Evolutionary conservation across 2,329 filamentous ascomycete species (phyloP).

Genomic region (Fusarium sp.): DNA sequence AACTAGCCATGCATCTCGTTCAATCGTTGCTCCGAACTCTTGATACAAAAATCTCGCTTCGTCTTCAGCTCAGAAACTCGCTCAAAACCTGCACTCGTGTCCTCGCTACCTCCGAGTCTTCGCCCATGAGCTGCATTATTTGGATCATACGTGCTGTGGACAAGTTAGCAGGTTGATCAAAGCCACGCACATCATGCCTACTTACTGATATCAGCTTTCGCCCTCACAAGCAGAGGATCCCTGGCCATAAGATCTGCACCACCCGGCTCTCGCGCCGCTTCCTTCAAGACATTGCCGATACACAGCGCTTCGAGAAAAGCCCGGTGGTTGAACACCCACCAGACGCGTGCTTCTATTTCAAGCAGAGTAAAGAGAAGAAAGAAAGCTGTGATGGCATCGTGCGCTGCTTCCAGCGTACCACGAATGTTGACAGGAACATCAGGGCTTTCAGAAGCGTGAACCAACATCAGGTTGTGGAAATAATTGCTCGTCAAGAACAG

Average conservation of each 20-base stretch:
- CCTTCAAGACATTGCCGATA: slow-evolving; percentile 68
- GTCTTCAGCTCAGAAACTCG: slow-evolving; percentile 55
- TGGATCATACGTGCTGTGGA: slow-evolving; percentile 67
- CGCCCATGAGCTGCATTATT: slow-evolving; percentile 68
- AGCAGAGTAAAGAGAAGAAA: slow-evolving; percentile 77
- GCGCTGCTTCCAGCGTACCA: slow-evolving; percentile 76
- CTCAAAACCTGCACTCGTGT: slow-evolving; percentile 67
- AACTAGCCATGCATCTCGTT: slow-evolving; percentile 7
- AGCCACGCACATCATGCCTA: neutral
- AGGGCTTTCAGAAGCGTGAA: slow-evolving; percentile 74
- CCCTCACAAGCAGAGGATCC: slow-evolving; percentile 69
- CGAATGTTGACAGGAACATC: slow-evolving; percentile 72
- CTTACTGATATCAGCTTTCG: slow-evolving; percentile 68
- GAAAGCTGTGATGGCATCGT: slow-evolving; percentile 77
- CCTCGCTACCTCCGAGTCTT: slow-evolving; percentile 66
- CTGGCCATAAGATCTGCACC: slow-evolving; percentile 57
- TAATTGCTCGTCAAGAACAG: slow-evolving; percentile 84
- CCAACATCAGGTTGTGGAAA: slow-evolving; percentile 82
- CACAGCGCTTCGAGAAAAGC: slow-evolving; percentile 80
- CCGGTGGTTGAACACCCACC: slow-evolving; percentile 86
- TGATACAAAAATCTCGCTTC: neutral
- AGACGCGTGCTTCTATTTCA: slow-evolving; percentile 76
- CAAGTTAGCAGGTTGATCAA: slow-evolving; percentile 15
- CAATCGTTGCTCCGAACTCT: slow-evolving; percentile 15
- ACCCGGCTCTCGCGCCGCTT: slow-evolving; percentile 57